phyloP scores from a whole-genome alignment of 1,284 basidiomycete species.

The Laetiporus sulphureus region DNA sequence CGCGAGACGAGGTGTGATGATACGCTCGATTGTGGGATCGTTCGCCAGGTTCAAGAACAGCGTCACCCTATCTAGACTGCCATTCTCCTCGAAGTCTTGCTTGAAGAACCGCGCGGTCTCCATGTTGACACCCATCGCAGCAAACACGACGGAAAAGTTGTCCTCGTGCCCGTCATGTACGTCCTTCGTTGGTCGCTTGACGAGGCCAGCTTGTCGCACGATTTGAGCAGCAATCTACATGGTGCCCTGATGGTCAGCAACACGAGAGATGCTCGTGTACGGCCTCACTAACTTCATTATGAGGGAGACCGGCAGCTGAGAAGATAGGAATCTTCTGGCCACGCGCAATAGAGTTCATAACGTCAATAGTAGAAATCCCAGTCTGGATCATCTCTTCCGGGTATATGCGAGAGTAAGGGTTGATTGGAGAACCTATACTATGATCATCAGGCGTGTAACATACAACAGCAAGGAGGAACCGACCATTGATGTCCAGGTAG shows the following conservation, averaged over 20 bases:
- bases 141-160: slow-evolving; percentile 99
- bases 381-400: slow-evolving; percentile 99
- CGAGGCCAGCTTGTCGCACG: slow-evolving; percentile 97
- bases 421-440: slow-evolving; percentile 88
- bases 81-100: slow-evolving; percentile 99
- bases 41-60: slow-evolving; percentile 99
- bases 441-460: slow-evolving; percentile 3
- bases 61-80: slow-evolving; percentile 95
- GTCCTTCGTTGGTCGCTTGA: slow-evolving; percentile 92
- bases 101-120: slow-evolving; percentile 99
- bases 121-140: slow-evolving; percentile 99
- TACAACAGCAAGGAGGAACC: slow-evolving; percentile 18
- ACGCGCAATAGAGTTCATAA: slow-evolving; percentile 99
- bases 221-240: slow-evolving; percentile 97
- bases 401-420: slow-evolving; percentile 98
- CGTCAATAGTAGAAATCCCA: slow-evolving; percentile 98
- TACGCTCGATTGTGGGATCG: slow-evolving; percentile 99
- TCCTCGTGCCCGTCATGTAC: slow-evolving; percentile 99
- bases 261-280: slow-evolving; percentile 6
- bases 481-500: slow-evolving; percentile 98
- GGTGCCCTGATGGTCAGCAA: slow-evolving; percentile 11
- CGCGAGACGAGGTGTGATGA: slow-evolving; percentile 97
- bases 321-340: slow-evolving; percentile 99
- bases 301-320: slow-evolving; percentile 97
- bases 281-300: slow-evolving; percentile 76